These are phyloP conservation scores for Kalmanozyma brasiliensis DNA, from an alignment of 1,284 basidiomycete species.

Conservation along the genomic window DNA sequence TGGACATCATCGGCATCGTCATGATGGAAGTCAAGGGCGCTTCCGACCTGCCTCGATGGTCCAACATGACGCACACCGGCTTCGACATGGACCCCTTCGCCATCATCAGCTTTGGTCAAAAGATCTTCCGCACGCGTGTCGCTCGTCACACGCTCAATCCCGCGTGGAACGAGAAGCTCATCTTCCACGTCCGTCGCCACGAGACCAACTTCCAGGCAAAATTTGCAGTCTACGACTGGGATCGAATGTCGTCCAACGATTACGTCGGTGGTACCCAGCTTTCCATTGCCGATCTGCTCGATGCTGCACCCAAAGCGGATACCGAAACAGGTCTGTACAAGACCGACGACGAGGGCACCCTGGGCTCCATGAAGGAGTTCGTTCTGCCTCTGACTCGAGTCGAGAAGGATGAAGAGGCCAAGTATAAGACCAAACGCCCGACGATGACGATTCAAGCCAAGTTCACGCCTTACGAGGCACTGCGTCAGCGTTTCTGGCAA, in stretches of 20 bases:
- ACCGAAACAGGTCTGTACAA: slow-evolving; percentile 54
- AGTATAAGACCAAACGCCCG: slow-evolving; percentile 42
- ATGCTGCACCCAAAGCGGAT: slow-evolving; percentile 54
- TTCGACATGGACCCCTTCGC: slow-evolving; percentile 99
- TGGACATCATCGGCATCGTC: slow-evolving; percentile 91
- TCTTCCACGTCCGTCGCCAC: slow-evolving; percentile 91
- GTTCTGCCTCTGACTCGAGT: slow-evolving; percentile 49
- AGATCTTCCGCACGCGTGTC: slow-evolving; percentile 88
- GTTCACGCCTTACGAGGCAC: slow-evolving; percentile 86
- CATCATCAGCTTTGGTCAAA: slow-evolving; percentile 94
- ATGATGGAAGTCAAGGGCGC: slow-evolving; percentile 82
- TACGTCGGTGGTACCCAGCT: slow-evolving; percentile 58
- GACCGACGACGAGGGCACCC: slow-evolving; percentile 33
- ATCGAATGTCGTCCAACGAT: slow-evolving; percentile 63
- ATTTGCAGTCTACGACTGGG: slow-evolving; percentile 65
- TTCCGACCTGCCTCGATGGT: slow-evolving; percentile 82
- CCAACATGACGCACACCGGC: slow-evolving; percentile 76
- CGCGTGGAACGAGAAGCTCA: slow-evolving; percentile 91
- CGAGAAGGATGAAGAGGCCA: slow-evolving; percentile 52
- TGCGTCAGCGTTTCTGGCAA: slow-evolving; percentile 79
- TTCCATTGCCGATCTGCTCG: slow-evolving; percentile 50
- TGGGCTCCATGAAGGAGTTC: slow-evolving; percentile 43
- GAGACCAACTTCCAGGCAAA: slow-evolving; percentile 73
- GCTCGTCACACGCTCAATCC: slow-evolving; percentile 77
- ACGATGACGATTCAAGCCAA: slow-evolving; percentile 76